phyloP scores from a whole-genome alignment of 2,329 filamentous ascomycete species.

The Aureobasidium sp. region DNA sequence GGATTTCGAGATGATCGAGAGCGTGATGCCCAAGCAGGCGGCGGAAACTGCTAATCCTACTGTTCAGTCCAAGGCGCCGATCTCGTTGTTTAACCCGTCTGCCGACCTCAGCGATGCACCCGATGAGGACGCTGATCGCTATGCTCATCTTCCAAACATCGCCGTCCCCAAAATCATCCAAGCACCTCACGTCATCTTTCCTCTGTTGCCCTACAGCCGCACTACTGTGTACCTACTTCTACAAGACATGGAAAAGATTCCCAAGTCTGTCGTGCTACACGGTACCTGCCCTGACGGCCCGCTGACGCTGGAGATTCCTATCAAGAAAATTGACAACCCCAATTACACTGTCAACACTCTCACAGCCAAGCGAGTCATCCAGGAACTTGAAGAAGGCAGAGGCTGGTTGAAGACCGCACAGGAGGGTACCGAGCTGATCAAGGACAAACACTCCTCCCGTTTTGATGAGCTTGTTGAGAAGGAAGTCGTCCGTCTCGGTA shows the following conservation, averaged over 20 bases:
- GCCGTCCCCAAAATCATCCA: slow-evolving; percentile 52
- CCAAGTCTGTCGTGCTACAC: slow-evolving; percentile 46
- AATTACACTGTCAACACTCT: slow-evolving; percentile 59
- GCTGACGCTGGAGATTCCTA: slow-evolving; percentile 55
- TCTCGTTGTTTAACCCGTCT: slow-evolving; percentile 52
- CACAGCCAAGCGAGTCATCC: slow-evolving; percentile 57
- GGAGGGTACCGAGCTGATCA: slow-evolving; percentile 26
- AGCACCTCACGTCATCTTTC: slow-evolving; percentile 53
- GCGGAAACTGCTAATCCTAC: background rate
- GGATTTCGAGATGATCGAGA: slow-evolving; percentile 53
- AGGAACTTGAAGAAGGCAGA: slow-evolving; percentile 61
- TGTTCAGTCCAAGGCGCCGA: slow-evolving; percentile 26
- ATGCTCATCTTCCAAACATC: slow-evolving; percentile 46
- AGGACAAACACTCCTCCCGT: slow-evolving; percentile 38
- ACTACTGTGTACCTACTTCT: slow-evolving; percentile 59
- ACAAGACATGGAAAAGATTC: slow-evolving; percentile 33
- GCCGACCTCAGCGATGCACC: slow-evolving; percentile 35
- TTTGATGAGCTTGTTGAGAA: slow-evolving; percentile 55
- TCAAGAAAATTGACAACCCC: slow-evolving; percentile 40
- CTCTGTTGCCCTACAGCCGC: slow-evolving; percentile 59
- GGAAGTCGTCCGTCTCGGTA: slow-evolving; percentile 58
- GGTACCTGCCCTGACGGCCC: slow-evolving; percentile 51
- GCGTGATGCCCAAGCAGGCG: slow-evolving; percentile 13
- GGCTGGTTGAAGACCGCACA: slow-evolving; percentile 47
- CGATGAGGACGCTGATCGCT: slow-evolving; percentile 28